Evolutionary conservation across 306 rosid species (phyloP), one percentile per base, ranked within the genome.

Genomic region (Ormosia emarginata): DNA sequence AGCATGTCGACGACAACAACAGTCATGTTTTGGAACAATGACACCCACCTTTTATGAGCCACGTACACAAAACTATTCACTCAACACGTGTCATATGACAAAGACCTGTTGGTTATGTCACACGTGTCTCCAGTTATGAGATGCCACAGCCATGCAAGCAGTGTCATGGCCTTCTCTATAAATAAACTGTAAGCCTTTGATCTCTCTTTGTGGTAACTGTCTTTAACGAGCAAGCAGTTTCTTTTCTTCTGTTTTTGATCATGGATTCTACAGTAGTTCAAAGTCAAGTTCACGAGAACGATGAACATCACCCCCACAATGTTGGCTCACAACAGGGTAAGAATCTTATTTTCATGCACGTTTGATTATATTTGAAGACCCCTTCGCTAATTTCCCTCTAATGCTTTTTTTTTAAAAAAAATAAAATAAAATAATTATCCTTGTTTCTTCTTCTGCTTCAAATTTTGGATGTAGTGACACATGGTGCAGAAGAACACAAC

Each of bases 401-500:
- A 2, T 65, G 4, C 46, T 41, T 0, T 74, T 3, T 1, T 36
- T 8, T 32, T n/a, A n/a, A n/a, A n/a, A n/a, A n/a, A n/a, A n/a
- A n/a, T n/a, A n/a, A n/a, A n/a, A n/a, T n/a, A n/a, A n/a, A n/a
- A 61, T 15, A 41, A 6, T 24, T 67, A 9, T 3, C 7, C 53
- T 64, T 61, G 10, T 43, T 46, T 43, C 2, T 49, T 36, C 6
- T 61, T 53, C 1, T 55, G 30, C 40, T 13, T 79, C 24, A 33
- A 79, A 7, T 32, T 79, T 79, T 73, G 6, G 36, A 57, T 76
- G 17, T 4, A 77, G 84, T 57, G 36, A 78, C 12, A 24, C 76
- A 84, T 75, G 90, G 78, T 46, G 90, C 40, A 61, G 90, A 86
- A 4, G 88, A 85, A 57, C 75, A 82, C 0, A 67, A 63, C 56